These are phyloP conservation scores for Violaceomyces palustris DNA, from an alignment of 1,284 basidiomycete genomes.

Conservation along the genomic window DNA sequence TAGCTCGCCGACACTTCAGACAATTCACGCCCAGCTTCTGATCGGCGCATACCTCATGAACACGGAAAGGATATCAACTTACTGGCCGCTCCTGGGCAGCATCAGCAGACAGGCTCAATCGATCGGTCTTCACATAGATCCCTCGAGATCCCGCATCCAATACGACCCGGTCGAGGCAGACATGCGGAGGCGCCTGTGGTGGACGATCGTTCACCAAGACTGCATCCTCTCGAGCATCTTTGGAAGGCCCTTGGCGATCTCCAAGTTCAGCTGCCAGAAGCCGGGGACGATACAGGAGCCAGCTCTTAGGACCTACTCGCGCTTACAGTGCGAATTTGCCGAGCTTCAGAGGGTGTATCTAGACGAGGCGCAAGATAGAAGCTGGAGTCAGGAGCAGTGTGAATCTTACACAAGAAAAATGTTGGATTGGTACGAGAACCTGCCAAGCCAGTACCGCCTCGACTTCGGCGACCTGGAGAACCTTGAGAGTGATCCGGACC, in stretches of 20 bases:
- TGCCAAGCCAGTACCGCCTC: slow-evolving; percentile 14
- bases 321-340: slow-evolving; percentile 20
- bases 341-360: slow-evolving; percentile 11
- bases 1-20: slow-evolving; percentile 20
- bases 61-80: slow-evolving; percentile 21
- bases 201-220: slow-evolving; percentile 28
- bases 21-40: slow-evolving; percentile 30
- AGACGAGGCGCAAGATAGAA: slow-evolving; percentile 23
- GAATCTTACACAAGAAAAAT: slow-evolving; percentile 16
- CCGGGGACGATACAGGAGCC: too few relatives aligned
- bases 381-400: slow-evolving; percentile 16
- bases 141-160: slow-evolving; percentile 15
- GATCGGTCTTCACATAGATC: slow-evolving; percentile 26
- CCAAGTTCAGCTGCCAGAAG: slow-evolving; percentile 1
- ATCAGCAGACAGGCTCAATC: slow-evolving; percentile 27
- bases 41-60: slow-evolving; percentile 26
- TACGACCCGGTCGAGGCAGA: slow-evolving; percentile 20
- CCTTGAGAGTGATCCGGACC: too few relatives aligned
- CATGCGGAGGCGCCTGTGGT: slow-evolving; percentile 21
- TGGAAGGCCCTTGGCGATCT: slow-evolving; percentile 24
- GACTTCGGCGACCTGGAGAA: slow-evolving; percentile 19
- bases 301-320: slow-evolving; percentile 6
- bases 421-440: slow-evolving; percentile 19
- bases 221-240: slow-evolving; percentile 24
- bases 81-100: slow-evolving; percentile 24